Evolutionary conservation across 345 rosid species (phyloP), one percentile per base, ranked within the genome.

Genomic region (Brassica carinata): DNA sequence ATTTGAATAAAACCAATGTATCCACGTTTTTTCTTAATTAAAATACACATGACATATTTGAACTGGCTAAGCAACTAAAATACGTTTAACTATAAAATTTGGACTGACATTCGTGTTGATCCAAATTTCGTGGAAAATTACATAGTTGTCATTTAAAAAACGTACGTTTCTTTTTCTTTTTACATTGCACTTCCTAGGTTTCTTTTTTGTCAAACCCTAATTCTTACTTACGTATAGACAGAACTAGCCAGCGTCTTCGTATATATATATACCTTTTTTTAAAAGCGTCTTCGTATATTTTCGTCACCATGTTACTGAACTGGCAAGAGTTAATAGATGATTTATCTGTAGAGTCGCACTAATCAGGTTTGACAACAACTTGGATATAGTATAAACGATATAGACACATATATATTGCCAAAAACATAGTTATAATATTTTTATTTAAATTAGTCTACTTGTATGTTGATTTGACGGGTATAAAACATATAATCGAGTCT

Each of bases 201-300:
- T 48, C 5, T 5, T 19, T 75, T 61, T 45, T 4, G 26, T 61
- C 74, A 69, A 77, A 69, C 74, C 80, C 80, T 77, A 77, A 69
- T 59, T 69, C 43, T 36, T 38, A 8, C 34, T 36, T 26, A 55
- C 17, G 55, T 23, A 75, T 3, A 48, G 72, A 53, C 66, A 34
- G 67, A 61, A 67, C 67, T 67, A 57, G 73, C 27, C 61, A 23
- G 13, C 27, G 7, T 76, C 66, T 8, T 38, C 43, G n/a, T 27
- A 61, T 73, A 40, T 23, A 23, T 23, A 23, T 23, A 23, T 23
- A 23, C 23, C 23, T 19, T 23, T 23, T 23, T 23, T 23, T 23
- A 0, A 23, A 23, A 23, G 13, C 27, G 7, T 76, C 66, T 8
- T 38, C 43, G n/a, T 27, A 61, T 73, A 62, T 5, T n/a, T 40